A percentile compares a stretch with the other conserved stretches of the same genome.
Conservation (phyloP, 75 land plant genomes). For the Chamaecyparis obtusa region DNA sequence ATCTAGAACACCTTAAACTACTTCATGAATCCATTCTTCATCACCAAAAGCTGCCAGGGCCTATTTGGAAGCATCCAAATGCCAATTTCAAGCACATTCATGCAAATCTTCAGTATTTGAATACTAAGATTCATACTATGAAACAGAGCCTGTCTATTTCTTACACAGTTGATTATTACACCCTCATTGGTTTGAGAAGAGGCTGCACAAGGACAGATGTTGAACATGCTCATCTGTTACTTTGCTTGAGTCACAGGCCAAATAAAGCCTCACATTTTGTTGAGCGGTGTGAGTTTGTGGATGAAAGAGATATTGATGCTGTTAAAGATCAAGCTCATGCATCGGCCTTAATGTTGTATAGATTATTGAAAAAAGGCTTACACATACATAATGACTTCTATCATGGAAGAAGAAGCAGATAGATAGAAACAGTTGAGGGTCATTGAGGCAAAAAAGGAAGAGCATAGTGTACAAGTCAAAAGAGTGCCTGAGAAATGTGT, state of each 20-base stretch:
- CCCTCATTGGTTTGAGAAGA: constrained; percentile 51
- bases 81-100: constrained; percentile 46
- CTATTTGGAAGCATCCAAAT: constrained; percentile 44
- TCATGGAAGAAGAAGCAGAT: constrained; percentile 62
- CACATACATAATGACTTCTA: constrained; percentile 39
- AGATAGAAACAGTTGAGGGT: constrained; percentile 25
- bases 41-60: constrained; percentile 64
- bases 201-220: constrained; percentile 71
- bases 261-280: constrained; percentile 57
- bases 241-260: constrained; percentile 62
- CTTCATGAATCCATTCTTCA: constrained; percentile 59
- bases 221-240: constrained; percentile 58
- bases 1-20: constrained; percentile 65
- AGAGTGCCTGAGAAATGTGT: neutral
- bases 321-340: constrained; percentile 54
- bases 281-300: constrained; percentile 61
- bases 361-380: constrained; percentile 72
- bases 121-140: constrained; percentile 35
- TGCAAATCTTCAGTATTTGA: constrained; percentile 34
- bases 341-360: constrained; percentile 50
- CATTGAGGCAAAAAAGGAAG: constrained; percentile 9
- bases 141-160: constrained; percentile 30
- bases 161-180: constrained; percentile 53
- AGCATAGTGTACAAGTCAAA: neutral
- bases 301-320: constrained; percentile 52